Evolutionary conservation across 768 basidiomycete genomes (phyloP).

Genomic region (Naganishia randhawae): DNA sequence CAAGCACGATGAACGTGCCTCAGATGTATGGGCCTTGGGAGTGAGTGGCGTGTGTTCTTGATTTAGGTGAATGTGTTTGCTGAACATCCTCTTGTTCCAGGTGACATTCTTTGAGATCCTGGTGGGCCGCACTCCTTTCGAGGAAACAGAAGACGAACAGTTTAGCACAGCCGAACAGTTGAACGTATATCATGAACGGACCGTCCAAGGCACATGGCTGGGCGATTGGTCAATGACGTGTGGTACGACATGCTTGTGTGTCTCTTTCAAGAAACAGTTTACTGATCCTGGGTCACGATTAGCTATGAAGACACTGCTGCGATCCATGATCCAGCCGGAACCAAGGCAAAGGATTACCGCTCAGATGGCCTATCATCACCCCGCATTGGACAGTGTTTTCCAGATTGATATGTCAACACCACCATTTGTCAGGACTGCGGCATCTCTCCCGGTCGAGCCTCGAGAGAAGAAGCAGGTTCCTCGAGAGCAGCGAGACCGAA

Average conservation of each 20-base stretch:
- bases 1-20: constrained; percentile 88
- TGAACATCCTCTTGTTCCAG: constrained; percentile 66
- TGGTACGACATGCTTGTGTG: constrained; percentile 43
- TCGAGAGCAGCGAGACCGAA: constrained; percentile 1
- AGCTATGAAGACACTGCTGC: constrained; percentile 43
- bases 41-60: constrained; percentile 37
- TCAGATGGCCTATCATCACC: constrained; percentile 43
- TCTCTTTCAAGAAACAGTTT: not conserved
- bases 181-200: constrained; percentile 80
- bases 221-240: constrained; percentile 71
- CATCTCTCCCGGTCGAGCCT: constrained; percentile 32
- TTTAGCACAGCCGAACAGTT: constrained; percentile 74
- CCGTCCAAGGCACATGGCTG: constrained; percentile 75
- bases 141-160: constrained; percentile 63
- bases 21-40: constrained; percentile 57
- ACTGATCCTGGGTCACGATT: not conserved
- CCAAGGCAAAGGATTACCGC: constrained; percentile 41
- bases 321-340: constrained; percentile 41
- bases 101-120: constrained; percentile 93
- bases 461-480: constrained; percentile 19
- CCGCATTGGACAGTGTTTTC: constrained; percentile 35
- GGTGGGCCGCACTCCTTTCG: constrained; percentile 83
- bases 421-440: constrained; percentile 47
- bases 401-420: constrained; percentile 45
- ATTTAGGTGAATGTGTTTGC: not conserved